phyloP scores from a whole-genome alignment of 2,329 filamentous ascomycete genomes.

The Hortaea sp. region DNA sequence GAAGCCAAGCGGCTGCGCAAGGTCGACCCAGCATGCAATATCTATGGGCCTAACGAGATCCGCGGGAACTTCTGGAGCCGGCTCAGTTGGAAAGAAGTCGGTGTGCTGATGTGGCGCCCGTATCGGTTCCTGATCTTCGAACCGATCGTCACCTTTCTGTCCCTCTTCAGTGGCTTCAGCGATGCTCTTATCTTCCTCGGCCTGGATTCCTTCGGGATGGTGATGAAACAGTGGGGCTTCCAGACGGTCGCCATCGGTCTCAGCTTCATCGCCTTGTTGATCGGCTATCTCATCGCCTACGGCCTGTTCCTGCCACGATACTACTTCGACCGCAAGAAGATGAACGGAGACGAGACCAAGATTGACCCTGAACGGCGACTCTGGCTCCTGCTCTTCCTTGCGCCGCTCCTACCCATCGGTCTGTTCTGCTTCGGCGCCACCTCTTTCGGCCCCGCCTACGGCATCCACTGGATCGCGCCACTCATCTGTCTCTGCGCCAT shows the following conservation, averaged over 20 bases:
- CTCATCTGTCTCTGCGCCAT: conserved; percentile 56
- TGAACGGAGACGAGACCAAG: conserved; percentile 39
- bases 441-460: conserved; percentile 45
- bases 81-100: conserved; percentile 30
- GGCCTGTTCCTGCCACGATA: conserved; percentile 44
- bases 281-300: conserved; percentile 58
- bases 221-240: conserved; percentile 55
- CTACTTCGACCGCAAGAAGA: conserved; percentile 34
- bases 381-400: conserved; percentile 53
- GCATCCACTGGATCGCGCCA: conserved; percentile 56
- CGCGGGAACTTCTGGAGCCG: conserved; percentile 23
- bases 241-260: conserved; percentile 46
- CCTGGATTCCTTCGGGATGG: conserved; percentile 59
- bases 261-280: conserved; percentile 40
- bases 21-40: conserved; percentile 42
- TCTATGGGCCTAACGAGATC: conserved; percentile 67
- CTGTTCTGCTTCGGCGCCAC: conserved; percentile 63
- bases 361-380: conserved; percentile 52
- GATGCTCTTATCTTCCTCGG: conserved; percentile 72
- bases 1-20: conserved; percentile 64
- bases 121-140: conserved; percentile 67
- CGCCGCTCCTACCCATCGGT: conserved; percentile 53
- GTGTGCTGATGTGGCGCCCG: conserved; percentile 49
- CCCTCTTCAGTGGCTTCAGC: conserved; percentile 61
- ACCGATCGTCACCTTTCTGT: conserved; percentile 62